Base-by-base conservation (phyloP, 371 early-diverging fungal genomes). In the Apophysomyces elegans region DNA sequence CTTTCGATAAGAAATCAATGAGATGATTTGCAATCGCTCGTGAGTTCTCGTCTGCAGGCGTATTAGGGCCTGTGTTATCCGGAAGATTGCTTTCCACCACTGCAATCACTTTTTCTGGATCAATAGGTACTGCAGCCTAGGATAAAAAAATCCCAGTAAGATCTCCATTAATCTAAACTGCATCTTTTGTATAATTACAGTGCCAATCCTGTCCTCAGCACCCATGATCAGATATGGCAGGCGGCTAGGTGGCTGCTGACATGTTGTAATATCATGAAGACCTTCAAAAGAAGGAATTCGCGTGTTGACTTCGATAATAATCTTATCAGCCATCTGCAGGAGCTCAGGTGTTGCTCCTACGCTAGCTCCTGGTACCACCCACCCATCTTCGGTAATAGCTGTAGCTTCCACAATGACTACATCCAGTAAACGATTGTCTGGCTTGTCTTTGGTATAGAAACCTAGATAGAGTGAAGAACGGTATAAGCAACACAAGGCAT, bases 271-370 rank as follows among this genome's bases (percentile, higher is more conserved):
- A 37, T 73, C 73, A 26, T 73, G 73, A 44, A 73, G 63, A 43
- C 73, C 73, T 67, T 73, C 73, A 58, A 66, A 73, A 32, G 61
- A 70, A 47, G 73, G 73, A 50, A 73, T 64, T 4, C 58, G 64
- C 12, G 73, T 73, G 56, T 73, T 73, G 50, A 73, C 70, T 66
- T 73, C 73, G 32, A 73, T 64, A 21, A 73, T 59, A 5, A 73
- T 35, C 39, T 73, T 59, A 38, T 66, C 66, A 16, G 73, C 70
- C 61, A 70, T 66, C 58, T 73, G 73, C 8, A 73, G 50, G 12
- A 73, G 54, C 36, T 73, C 73, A 3, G 73, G 73, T 9, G 70
- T 69, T 26, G 73, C 73, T 21, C 73, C 73, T 14, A 73, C 70
- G 16, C 67, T 66, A 12, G 73, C 73, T n/a, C 73, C 73, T 32